phyloP scores from a whole-genome alignment of 2,329 filamentous ascomycete species.

The Epichloe elymi region DNA sequence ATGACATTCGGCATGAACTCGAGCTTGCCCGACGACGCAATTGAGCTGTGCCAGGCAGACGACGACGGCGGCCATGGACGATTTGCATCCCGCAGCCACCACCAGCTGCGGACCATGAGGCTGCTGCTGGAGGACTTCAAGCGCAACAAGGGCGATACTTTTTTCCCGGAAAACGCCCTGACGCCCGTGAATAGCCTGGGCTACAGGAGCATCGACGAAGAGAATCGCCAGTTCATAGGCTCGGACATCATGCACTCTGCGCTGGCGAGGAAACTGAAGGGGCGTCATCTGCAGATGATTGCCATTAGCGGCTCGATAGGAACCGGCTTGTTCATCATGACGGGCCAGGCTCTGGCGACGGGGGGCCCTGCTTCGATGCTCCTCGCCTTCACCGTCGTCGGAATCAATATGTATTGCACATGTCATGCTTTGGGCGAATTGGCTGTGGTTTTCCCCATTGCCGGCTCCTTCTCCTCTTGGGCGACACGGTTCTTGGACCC shows the following conservation, averaged over 20 bases:
- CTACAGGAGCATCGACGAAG: constrained; percentile 34
- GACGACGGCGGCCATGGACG: neutral
- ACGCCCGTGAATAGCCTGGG: constrained; percentile 17
- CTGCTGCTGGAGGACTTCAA: constrained; percentile 50
- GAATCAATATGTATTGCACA: constrained; percentile 80
- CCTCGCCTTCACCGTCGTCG: constrained; percentile 63
- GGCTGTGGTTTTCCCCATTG: constrained; percentile 78
- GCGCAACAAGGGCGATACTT: constrained; percentile 41
- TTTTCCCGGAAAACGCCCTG: constrained; percentile 30
- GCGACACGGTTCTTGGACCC: constrained; percentile 87
- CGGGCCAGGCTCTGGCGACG: constrained; percentile 56
- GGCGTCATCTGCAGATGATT: constrained; percentile 90
- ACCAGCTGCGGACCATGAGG: constrained; percentile 11
- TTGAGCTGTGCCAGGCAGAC: neutral
- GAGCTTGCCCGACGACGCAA: neutral
- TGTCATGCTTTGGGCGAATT: constrained; percentile 87
- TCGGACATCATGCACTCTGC: constrained; percentile 64
- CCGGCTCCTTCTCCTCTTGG: constrained; percentile 84
- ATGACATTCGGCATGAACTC: neutral
- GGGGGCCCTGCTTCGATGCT: constrained; percentile 74
- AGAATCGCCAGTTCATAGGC: constrained; percentile 43
- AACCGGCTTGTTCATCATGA: constrained; percentile 78
- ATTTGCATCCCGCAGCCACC: neutral
- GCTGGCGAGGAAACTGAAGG: constrained; percentile 64
- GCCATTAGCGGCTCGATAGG: constrained; percentile 79